phyloP scores from a whole-genome alignment of 2,329 filamentous ascomycete species.

The Daldinia sp. region DNA sequence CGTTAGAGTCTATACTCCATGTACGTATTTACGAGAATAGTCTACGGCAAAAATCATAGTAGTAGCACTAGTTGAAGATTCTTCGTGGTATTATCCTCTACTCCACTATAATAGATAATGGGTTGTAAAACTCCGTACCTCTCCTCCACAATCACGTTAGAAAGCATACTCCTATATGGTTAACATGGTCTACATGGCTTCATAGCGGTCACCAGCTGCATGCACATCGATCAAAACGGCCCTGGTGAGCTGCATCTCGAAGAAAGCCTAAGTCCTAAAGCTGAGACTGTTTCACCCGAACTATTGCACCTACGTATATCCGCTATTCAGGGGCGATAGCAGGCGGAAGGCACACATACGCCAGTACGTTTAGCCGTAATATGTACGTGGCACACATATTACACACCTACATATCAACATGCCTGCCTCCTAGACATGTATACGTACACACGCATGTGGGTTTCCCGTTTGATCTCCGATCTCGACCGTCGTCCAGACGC shows the following conservation, averaged over 20 bases:
- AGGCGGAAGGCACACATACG: background rate
- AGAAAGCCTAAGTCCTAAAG: conserved; percentile 11
- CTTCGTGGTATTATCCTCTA: conserved; percentile 6
- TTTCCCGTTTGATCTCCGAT: conserved; percentile 27
- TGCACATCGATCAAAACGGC: conserved; percentile 34
- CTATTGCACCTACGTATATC: background rate
- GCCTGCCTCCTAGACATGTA: background rate
- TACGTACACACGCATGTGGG: background rate
- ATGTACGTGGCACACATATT: conserved; percentile 1
- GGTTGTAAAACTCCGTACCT: conserved; percentile 8
- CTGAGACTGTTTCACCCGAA: conserved; percentile 8
- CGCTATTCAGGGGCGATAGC: background rate
- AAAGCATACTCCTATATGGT: conserved; percentile 18
- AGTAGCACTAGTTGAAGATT: conserved; percentile 14
- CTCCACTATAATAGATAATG: conserved; percentile 25
- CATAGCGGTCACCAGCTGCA: conserved; percentile 22
- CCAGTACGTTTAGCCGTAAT: background rate
- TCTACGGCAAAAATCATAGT: conserved; percentile 24
- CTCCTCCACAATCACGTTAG: conserved; percentile 28
- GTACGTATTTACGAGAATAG: conserved; percentile 28
- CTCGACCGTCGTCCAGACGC: conserved; percentile 13
- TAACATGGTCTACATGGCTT: too few relatives aligned
- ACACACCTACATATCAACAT: background rate
- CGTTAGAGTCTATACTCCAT: too few relatives aligned
- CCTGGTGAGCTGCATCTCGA: conserved; percentile 18